Conservation (phyloP, 2,329 filamentous ascomycete genomes). For the Beauveria pseudobassiana region DNA sequence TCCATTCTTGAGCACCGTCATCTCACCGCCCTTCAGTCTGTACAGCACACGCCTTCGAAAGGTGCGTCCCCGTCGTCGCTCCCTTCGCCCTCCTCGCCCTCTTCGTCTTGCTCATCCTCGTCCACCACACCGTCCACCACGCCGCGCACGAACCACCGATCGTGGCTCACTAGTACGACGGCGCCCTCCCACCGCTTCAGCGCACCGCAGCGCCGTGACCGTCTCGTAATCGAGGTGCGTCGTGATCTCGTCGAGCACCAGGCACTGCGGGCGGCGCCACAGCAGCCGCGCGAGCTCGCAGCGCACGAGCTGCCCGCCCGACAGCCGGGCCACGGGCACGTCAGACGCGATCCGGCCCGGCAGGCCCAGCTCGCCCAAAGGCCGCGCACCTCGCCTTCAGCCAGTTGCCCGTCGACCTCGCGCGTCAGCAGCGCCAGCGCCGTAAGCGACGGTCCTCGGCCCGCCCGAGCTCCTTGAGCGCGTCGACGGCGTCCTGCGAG, state of each 20-base stretch:
- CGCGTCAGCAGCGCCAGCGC: constrained; percentile 56
- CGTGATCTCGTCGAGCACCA: constrained; percentile 74
- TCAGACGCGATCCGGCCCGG: constrained; percentile 64
- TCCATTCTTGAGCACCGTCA: constrained; percentile 49
- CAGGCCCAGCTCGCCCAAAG: constrained; percentile 64
- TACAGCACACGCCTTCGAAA: constrained; percentile 49
- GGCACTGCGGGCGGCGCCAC: constrained; percentile 60
- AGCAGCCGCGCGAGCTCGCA: constrained; percentile 61
- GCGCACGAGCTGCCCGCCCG: constrained; percentile 68
- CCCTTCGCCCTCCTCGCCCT: constrained; percentile 24
- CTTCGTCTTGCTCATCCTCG: constrained; percentile 30
- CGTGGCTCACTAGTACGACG: constrained; percentile 71
- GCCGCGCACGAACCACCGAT: constrained; percentile 71
- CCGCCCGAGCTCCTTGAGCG: constrained; percentile 49
- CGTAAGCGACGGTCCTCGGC: constrained; percentile 44
- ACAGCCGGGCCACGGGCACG: constrained; percentile 64
- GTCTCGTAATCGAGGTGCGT: constrained; percentile 82
- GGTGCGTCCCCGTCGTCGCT: constrained; percentile 34
- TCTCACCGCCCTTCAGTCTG: constrained; percentile 48
- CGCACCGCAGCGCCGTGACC: constrained; percentile 60
- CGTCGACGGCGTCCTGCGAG: constrained; percentile 71
- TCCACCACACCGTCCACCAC: constrained; percentile 58
- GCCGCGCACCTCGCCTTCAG: constrained; percentile 61
- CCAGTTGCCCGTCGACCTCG: constrained; percentile 43
- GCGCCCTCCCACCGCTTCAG: constrained; percentile 65